Evolutionary conservation across 148 eudicot genomes (phyloP).

Genomic region (Chenopodium formosanum): DNA sequence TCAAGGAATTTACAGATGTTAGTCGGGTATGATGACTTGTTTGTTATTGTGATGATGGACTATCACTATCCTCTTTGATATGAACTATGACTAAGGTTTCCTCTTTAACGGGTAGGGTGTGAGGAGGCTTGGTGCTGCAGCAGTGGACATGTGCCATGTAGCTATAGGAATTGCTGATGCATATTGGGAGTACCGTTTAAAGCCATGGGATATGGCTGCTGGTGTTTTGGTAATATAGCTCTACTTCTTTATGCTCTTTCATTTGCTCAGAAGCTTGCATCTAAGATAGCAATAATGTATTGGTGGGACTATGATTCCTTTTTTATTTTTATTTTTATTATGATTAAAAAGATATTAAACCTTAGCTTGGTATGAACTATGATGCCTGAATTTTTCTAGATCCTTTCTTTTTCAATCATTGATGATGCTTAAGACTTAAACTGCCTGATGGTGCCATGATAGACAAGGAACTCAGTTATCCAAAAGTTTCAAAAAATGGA

Average conservation of each 20-base stretch:
- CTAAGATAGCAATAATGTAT: background rate
- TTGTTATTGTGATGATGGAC: constrained; percentile 1
- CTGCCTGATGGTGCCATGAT: background rate
- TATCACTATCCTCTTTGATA: background rate
- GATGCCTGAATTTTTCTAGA: no score
- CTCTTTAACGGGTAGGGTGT: constrained; percentile 61
- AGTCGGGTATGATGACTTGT: constrained; percentile 64
- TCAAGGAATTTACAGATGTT: constrained; percentile 90
- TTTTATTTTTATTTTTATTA: background rate
- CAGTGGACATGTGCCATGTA: constrained; percentile 99
- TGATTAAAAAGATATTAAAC: no score
- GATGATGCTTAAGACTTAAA: background rate
- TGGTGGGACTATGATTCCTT: background rate
- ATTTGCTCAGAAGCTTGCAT: background rate
- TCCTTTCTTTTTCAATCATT: background rate
- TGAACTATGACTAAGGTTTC: background rate
- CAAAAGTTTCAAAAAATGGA: background rate
- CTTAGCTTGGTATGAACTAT: no score
- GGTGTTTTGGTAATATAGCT: constrained; percentile 81
- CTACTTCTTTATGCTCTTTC: constrained; percentile 1
- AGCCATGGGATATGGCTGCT: constrained; percentile 99
- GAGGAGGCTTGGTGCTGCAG: constrained; percentile 98
- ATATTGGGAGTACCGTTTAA: constrained; percentile 96
- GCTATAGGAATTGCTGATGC: constrained; percentile 93
- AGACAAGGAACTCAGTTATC: background rate